These are phyloP conservation scores for Piper betle DNA, from an alignment of 164 flowering plant genomes.

Conservation along the genomic window DNA sequence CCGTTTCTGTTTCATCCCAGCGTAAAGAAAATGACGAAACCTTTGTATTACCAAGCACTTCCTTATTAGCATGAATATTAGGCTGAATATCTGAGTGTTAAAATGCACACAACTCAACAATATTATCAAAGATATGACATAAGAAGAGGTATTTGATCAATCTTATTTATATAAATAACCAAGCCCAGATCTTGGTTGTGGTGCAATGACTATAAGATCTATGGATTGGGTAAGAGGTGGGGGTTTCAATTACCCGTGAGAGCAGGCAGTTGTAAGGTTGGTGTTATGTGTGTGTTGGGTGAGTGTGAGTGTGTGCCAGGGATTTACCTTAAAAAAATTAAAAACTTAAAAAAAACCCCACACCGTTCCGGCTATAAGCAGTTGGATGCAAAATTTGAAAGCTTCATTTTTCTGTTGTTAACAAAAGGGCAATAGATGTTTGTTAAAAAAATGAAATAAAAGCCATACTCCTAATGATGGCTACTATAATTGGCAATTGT, in stretches of 20 bases:
- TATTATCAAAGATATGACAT: background rate
- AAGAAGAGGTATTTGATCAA: background rate
- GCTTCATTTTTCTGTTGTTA: too few relatives aligned
- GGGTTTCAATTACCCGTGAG: background rate
- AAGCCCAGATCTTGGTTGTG: background rate
- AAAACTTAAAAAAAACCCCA: too few relatives aligned
- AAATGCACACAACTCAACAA: conserved; percentile 10
- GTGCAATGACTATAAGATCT: background rate
- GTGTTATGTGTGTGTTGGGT: background rate
- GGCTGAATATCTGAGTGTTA: conserved; percentile 72
- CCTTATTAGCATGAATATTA: conserved; percentile 47
- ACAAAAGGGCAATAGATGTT: too few relatives aligned
- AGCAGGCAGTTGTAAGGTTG: background rate
- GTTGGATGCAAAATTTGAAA: too few relatives aligned
- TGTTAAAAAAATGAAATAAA: too few relatives aligned
- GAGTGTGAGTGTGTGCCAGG: too few relatives aligned
- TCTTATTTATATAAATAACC: background rate
- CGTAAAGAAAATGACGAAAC: conserved; percentile 56
- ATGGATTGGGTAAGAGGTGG: too few relatives aligned
- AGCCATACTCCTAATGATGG: too few relatives aligned
- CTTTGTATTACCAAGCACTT: conserved; percentile 42
- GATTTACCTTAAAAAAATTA: background rate
- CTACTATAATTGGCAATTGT: too few relatives aligned
- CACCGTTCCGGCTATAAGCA: too few relatives aligned
- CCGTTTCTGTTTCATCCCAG: conserved; percentile 46